Conservation (phyloP, 306 rosid genomes). For the Castanea sativa region DNA sequence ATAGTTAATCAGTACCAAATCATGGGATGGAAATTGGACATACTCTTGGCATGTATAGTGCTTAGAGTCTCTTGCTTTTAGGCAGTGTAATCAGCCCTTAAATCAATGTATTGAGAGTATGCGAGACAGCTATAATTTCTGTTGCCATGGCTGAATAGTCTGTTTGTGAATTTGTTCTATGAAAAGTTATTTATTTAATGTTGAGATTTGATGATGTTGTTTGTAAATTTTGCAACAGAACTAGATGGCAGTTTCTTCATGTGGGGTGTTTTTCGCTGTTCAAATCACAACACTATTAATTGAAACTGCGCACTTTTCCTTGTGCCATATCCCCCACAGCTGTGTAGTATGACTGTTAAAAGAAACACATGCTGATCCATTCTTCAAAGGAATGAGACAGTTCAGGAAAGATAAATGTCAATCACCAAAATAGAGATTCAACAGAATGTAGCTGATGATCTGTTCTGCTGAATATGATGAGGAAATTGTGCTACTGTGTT, state of each 20-base stretch:
- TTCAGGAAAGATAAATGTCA: not conserved
- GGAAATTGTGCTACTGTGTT: not conserved
- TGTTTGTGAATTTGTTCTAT: not conserved
- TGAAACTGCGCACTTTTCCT: not conserved
- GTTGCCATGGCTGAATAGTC: not conserved
- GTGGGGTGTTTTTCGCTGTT: not conserved
- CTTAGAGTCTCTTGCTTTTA: too few relatives aligned
- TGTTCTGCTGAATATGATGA: not conserved
- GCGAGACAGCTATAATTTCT: not conserved
- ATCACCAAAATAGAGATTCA: too few relatives aligned
- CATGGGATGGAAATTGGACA: too few relatives aligned
- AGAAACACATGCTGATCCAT: not conserved
- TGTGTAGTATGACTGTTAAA: not conserved
- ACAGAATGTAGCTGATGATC: not conserved
- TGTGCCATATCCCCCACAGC: not conserved
- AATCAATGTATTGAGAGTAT: too few relatives aligned
- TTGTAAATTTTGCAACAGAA: not conserved
- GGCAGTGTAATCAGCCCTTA: too few relatives aligned
- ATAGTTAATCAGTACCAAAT: too few relatives aligned
- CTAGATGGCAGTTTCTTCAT: not conserved
- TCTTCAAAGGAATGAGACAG: not conserved
- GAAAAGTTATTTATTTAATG: not conserved
- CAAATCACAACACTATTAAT: not conserved
- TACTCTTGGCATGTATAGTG: too few relatives aligned
- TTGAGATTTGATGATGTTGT: not conserved